phyloP scores from a whole-genome alignment of 2,329 filamentous ascomycete species.

The Ophiostoma pallidulum region DNA sequence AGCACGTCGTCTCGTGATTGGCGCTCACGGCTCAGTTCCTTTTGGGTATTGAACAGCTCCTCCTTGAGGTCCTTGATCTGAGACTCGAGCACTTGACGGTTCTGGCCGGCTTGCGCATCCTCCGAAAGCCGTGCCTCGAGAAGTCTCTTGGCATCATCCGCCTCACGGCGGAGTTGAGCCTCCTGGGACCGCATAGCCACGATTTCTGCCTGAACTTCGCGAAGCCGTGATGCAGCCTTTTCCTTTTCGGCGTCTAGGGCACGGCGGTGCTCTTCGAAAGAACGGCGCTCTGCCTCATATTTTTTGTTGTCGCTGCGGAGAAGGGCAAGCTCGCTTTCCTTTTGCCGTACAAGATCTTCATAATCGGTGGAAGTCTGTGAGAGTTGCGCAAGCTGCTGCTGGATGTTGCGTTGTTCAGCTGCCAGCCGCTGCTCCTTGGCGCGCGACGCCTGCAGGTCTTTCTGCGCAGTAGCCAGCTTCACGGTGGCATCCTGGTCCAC shows the following conservation, averaged over 20 bases:
- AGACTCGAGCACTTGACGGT: constrained; percentile 70
- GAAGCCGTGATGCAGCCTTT: constrained; percentile 63
- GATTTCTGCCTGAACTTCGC: constrained; percentile 78
- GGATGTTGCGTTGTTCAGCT: constrained; percentile 72
- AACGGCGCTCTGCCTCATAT: constrained; percentile 68
- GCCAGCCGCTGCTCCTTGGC: constrained; percentile 66
- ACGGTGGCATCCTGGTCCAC: constrained; percentile 83
- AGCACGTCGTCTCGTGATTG: constrained; percentile 93
- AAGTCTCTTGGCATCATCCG: constrained; percentile 74
- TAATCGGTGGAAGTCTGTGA: constrained; percentile 90
- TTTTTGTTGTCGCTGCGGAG: constrained; percentile 77
- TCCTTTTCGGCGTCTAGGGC: constrained; percentile 67
- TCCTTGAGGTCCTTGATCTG: constrained; percentile 83
- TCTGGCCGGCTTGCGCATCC: constrained; percentile 74
- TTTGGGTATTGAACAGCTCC: constrained; percentile 74
- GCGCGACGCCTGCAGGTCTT: constrained; percentile 67
- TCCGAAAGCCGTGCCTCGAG: constrained; percentile 84
- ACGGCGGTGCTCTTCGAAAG: constrained; percentile 69
- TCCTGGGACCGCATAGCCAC: constrained; percentile 81
- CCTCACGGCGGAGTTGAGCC: constrained; percentile 75
- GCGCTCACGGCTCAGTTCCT: constrained; percentile 80
- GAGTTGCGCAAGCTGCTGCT: constrained; percentile 76
- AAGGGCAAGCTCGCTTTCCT: constrained; percentile 85
- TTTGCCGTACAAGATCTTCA: constrained; percentile 84
- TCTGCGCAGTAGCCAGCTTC: constrained; percentile 67